Percentiles rank a stretch among this genome's conserved stretches.
These are phyloP conservation scores for Wickerhamiella shivajii DNA, from an alignment of 805 yeast genomes.

Conservation along the genomic window DNA sequence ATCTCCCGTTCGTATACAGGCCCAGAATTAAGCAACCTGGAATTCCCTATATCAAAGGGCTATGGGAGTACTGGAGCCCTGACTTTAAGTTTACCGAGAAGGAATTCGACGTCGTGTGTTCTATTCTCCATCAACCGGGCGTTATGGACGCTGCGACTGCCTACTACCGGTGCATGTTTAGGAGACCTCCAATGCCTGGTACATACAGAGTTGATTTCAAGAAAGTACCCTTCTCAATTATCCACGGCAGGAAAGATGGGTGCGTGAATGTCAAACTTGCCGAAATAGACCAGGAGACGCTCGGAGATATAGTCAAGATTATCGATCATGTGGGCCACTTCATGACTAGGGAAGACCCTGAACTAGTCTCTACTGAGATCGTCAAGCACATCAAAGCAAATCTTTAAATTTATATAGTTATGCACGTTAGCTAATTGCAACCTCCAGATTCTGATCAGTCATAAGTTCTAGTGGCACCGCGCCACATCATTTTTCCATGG, in stretches of 20 bases:
- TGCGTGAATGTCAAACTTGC: constrained; percentile 15
- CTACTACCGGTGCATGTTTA: constrained; percentile 15
- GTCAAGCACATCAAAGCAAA: constrained; percentile 4
- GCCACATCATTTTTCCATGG: no score
- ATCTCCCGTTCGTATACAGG: constrained; percentile 14
- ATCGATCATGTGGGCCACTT: constrained; percentile 19
- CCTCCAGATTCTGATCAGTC: no score
- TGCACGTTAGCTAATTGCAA: no score
- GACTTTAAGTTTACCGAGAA: constrained; percentile 13
- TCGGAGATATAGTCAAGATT: constrained; percentile 10
- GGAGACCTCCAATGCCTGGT: background rate
- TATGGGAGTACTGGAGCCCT: constrained; percentile 21
- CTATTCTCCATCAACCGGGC: constrained; percentile 16
- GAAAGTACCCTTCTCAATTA: constrained; percentile 8
- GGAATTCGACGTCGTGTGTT: constrained; percentile 12
- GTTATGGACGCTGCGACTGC: constrained; percentile 19
- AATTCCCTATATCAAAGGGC: constrained; percentile 13
- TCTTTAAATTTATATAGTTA: no score
- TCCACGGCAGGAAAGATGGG: constrained; percentile 18
- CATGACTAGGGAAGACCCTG: constrained; percentile 20
- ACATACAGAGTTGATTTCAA: background rate
- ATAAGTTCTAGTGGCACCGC: no score
- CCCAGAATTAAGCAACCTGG: constrained; percentile 9
- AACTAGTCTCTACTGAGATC: constrained; percentile 10
- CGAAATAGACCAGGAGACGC: constrained; percentile 9